phyloP scores from a whole-genome alignment of 139 green algal genomes.

The Coccomyxa sp. region DNA sequence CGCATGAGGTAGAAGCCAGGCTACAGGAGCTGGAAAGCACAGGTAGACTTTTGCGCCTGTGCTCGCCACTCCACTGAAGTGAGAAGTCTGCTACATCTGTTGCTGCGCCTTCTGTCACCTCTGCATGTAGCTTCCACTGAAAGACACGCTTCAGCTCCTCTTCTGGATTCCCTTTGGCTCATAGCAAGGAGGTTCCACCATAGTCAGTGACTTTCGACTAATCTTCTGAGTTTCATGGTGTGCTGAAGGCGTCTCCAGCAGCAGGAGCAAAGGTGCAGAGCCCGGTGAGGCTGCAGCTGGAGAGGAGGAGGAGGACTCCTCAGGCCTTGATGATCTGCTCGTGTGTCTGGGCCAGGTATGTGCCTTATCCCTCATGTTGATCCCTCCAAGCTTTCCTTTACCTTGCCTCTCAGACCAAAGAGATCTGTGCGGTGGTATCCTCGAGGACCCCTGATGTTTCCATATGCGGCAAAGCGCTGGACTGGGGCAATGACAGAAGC shows the following conservation, averaged over 20 bases:
- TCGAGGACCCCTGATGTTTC: too few species aligned
- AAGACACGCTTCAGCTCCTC: too few species aligned
- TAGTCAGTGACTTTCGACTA: not conserved
- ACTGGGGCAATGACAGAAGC: too few species aligned
- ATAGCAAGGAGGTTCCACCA: too few species aligned
- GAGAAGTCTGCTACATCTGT: too few species aligned
- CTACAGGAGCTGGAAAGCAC: conserved; percentile 21
- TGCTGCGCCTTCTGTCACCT: too few species aligned
- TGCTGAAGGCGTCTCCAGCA: not conserved
- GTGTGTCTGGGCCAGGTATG: conserved; percentile 76
- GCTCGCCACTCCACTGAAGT: too few species aligned
- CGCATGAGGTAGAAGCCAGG: conserved; percentile 48
- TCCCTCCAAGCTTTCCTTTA: not conserved
- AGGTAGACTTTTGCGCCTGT: not conserved
- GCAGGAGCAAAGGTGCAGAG: not conserved
- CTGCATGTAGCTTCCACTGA: too few species aligned
- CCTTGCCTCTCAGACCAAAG: too few species aligned
- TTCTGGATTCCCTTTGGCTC: too few species aligned
- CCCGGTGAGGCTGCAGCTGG: not conserved
- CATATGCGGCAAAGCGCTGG: too few species aligned
- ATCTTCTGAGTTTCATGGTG: not conserved
- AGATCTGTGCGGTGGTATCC: too few species aligned
- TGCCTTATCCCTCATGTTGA: not conserved
- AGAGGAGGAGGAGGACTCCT: conserved; percentile 2
- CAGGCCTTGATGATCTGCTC: conserved; percentile 75